phyloP scores from a whole-genome alignment of 148 eudicot species.

The Fallopia convolvulus region DNA sequence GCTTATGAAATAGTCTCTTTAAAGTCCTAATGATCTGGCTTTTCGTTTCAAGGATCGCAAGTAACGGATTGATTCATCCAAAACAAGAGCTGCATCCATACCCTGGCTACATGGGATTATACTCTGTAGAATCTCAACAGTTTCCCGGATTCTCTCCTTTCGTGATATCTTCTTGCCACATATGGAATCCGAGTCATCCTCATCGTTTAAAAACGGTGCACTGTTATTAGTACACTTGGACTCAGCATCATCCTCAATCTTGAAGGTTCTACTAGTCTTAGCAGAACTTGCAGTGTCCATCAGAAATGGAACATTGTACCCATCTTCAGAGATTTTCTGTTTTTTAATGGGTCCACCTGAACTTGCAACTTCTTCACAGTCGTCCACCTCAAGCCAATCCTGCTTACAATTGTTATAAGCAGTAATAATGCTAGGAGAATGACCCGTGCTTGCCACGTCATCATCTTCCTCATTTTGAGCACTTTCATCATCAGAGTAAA shows the following conservation, averaged over 20 bases:
- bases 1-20: background rate
- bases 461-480: slow-evolving; percentile 52
- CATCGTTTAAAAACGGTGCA: slow-evolving; percentile 7
- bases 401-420: slow-evolving; percentile 25
- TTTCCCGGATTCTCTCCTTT: slow-evolving; percentile 51
- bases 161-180: slow-evolving; percentile 36
- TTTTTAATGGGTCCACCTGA: slow-evolving; percentile 43
- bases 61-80: slow-evolving; percentile 78
- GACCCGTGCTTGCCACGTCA: slow-evolving; percentile 81
- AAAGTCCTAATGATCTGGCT: slow-evolving; percentile 53
- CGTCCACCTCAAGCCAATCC: slow-evolving; percentile 37
- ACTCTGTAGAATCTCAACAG: slow-evolving; percentile 51
- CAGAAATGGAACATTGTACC: slow-evolving; percentile 24
- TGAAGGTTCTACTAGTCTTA: slow-evolving; percentile 21
- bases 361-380: slow-evolving; percentile 57
- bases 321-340: slow-evolving; percentile 33
- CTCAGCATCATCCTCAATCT: slow-evolving; percentile 59
- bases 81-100: slow-evolving; percentile 47
- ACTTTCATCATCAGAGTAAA: slow-evolving; percentile 68
- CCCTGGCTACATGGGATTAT: slow-evolving; percentile 60
- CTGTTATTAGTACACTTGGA: slow-evolving; percentile 45
- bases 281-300: slow-evolving; percentile 28
- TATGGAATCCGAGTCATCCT: slow-evolving; percentile 17
- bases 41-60: slow-evolving; percentile 51
- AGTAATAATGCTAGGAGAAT: slow-evolving; percentile 71